phyloP scores from a whole-genome alignment of 2,329 filamentous ascomycete genomes.

The Colletotrichum sp. region DNA sequence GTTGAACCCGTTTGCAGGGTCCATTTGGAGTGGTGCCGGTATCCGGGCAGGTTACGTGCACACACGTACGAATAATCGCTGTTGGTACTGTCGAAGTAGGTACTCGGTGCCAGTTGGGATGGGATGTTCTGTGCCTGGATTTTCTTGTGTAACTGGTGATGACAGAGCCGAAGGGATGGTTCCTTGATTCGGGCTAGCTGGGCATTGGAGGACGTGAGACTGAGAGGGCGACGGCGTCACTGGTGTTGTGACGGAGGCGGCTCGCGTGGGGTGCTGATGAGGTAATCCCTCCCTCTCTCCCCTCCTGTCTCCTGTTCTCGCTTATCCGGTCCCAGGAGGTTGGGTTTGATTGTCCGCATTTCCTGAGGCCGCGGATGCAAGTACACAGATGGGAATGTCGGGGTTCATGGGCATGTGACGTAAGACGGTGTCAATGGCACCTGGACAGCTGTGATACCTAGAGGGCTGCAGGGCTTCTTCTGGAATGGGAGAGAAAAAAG shows the following conservation, averaged over 20 bases:
- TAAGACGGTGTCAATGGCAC: neutral
- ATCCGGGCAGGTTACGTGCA: neutral
- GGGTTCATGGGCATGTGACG: neutral
- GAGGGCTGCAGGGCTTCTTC: neutral
- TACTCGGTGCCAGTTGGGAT: neutral
- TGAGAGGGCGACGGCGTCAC: neutral
- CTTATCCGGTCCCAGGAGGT: neutral
- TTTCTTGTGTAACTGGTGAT: neutral
- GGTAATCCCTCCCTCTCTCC: neutral
- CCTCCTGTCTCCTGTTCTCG: neutral
- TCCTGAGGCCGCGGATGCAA: neutral
- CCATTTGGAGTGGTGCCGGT: neutral
- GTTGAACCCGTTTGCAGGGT: neutral
- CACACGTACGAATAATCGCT: neutral
- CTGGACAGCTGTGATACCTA: neutral
- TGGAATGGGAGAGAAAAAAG: neutral
- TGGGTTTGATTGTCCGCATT: neutral
- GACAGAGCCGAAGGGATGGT: neutral
- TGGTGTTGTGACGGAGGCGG: neutral
- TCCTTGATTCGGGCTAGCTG: constrained; percentile 2
- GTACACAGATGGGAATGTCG: neutral
- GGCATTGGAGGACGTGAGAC: neutral
- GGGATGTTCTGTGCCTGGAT: neutral
- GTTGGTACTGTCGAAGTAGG: neutral
- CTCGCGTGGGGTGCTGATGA: neutral